Base-by-base conservation (phyloP, 2,329 filamentous ascomycete genomes). In the Penicillium italicum region DNA sequence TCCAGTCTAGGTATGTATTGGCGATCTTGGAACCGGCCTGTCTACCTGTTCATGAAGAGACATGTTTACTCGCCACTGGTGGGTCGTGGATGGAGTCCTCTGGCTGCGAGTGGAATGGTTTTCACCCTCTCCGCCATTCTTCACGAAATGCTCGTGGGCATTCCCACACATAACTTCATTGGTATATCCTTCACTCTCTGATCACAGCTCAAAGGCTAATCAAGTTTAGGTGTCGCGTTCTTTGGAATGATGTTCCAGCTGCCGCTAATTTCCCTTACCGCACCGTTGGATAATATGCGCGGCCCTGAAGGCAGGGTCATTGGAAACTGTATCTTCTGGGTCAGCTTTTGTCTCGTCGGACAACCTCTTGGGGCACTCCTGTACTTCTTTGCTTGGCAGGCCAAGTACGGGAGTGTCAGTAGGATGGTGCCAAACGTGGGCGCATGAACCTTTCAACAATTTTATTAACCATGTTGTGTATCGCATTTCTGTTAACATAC, bases 301-400 rank as follows among this genome's bases (percentile, higher is more conserved):
- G 85, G 88, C 4, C 84, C 87, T 0, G 84, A 86, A 49, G 90
- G 90, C 6, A 89, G 87, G 65, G 81, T 96, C 9, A 80, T 95
- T 28, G 94, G 94, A 1, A 99, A 99, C 72, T 86, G 87, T 68
- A 92, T 95, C 55, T 99, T 99, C 74, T 97, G 94, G 94, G 81
- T 97, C 20, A 93, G 89, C 12, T 99, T 99, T 70, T 97, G 93
- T 62, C 84, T 97, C 2, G 88, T 99, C 12, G 94, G 94, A 4
- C 94, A 99, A 78, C 94, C 94, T 0, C 83, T 97, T 65, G 94
- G 91, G 1, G 92, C 91, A 0, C 77, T 99, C 57, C 80, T 96
- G 71, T 99, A 99, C 73, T 99, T 97, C 73, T 97, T 97, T 71
- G 92, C 92, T 1, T 99, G 94, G 93, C 93, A 97, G 76, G 91